Evolutionary conservation across 371 early-diverging fungal genomes (phyloP), one percentile per base, ranked within the genome.

Genomic region (Rozella allomycis): DNA sequence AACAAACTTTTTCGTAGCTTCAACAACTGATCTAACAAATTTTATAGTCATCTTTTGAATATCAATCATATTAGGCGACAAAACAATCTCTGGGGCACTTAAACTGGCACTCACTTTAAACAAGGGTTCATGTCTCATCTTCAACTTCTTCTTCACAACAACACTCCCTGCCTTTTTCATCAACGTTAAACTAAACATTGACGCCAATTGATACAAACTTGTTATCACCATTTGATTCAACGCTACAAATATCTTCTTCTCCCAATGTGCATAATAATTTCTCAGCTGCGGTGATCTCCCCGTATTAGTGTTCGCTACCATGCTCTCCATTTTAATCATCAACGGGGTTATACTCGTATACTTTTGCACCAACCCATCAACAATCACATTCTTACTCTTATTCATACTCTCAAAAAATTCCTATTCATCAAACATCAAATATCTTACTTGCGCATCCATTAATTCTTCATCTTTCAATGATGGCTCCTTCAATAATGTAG

Each of bases 211-310:
- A 13, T 52, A 39, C 28, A 67, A 23, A 38, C 64, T 67, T 41
- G 46, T 52, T 20, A 58, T 23, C 10, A 67, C 52, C 55, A 67
- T 62, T 55, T 49, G 49, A 25, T 49, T 67, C 16, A 67, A 33
- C 4, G 54, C 60, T 11, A 38, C 39, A 33, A 62, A 67, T 9
- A 67, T 46, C 12, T 46, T 27, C 14, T 43, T 31, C 26, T 67
- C 67, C 67, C 67, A 67, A 33, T 47, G 55, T 1, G 45, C 46
- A 30, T 67, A 67, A 35, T 64, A 67, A 4, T 61, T 55, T 23
- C 50, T 55, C 16, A 67, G 39, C 22, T 49, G 38, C 30, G 47
- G 50, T 41, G 55, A 55, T 27, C 52, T 57, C 14, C 67, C 67
- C 2, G 58, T 64, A 36, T 67, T 67, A 7, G 62, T 61, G 9